Evolutionary conservation across 495 filamentous ascomycete species (phyloP), one percentile per base, ranked within the genome.

Genomic region (Terfezia boudieri): DNA sequence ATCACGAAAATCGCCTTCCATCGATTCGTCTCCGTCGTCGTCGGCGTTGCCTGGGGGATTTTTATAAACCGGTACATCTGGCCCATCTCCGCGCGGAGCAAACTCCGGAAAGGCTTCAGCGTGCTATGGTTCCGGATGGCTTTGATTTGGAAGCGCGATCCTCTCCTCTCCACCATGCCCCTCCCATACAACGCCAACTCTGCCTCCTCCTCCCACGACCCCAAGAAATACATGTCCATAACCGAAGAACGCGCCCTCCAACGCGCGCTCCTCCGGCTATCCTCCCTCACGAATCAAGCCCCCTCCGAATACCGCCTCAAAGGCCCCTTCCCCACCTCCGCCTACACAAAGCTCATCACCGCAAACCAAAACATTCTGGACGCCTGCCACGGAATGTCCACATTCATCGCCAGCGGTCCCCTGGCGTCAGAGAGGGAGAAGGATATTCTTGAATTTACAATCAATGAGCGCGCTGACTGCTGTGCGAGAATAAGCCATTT

Each of bases 71-170:
- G 88, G 20, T 56, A 89, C 26, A 80, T 96, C 57, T 98, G 87
- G 86, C 89, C 90, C 9, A 88, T 95, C 59, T 86, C 83, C 20
- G 90, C 88, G 2, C 73, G 92, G 38, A 69, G 71, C 41, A 89
- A 92, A 66, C 75, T 95, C 62, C 86, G 93, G 64, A 77, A 87
- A 55, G 87, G 86, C 11, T 71, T 94, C 35, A 82, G 81, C 54
- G 70, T 92, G 35, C 72, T 98, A 10, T 94, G 89, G 78, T 73
- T 98, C 12, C 80, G 87, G 37, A 86, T 98, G 83, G 83, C 82
- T n/a, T 71, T 96, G 16, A 83, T 95, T 54, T 98, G 90, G 90
- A 87, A 84, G 64, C 78, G 84, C n/a, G 87, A 90, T n/a, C 90
- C 90, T 0, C 71, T 98, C 75, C 92, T 35, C 72, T 84, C 1